These are phyloP conservation scores for Rhodamnia argentea DNA, from an alignment of 345 rosid genomes.

Conservation along the genomic window DNA sequence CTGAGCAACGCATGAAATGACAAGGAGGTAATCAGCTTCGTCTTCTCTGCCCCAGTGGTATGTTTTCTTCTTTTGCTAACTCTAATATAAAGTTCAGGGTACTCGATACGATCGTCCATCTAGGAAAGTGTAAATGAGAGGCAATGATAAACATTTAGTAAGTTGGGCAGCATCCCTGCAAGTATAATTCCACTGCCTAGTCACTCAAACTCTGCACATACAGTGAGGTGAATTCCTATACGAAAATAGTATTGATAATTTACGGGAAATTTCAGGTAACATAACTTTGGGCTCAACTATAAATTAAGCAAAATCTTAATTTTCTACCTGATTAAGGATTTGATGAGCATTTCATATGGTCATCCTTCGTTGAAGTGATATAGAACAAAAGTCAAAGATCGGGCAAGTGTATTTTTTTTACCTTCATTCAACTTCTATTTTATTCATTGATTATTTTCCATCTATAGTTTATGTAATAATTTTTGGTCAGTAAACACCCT, in stretches of 20 bases:
- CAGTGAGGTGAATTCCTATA: background rate
- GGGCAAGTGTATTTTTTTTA: background rate
- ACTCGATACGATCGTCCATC: slow-evolving; percentile 29
- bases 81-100: slow-evolving; percentile 41
- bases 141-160: background rate
- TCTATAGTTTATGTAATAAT: background rate
- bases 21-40: slow-evolving; percentile 35
- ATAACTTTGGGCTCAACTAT: background rate
- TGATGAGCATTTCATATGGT: background rate
- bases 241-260: background rate
- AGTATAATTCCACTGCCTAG: background rate
- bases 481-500: background rate
- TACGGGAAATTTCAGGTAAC: background rate
- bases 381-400: background rate
- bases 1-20: slow-evolving; percentile 41
- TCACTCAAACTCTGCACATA: background rate
- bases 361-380: background rate
- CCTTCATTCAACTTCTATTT: background rate
- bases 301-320: background rate
- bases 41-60: slow-evolving; percentile 42
- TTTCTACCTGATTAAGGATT: background rate
- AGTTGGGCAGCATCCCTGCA: background rate
- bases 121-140: slow-evolving; percentile 13
- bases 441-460: background rate
- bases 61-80: slow-evolving; percentile 49